These are phyloP conservation scores for Chlamydomonas incerta DNA, from an alignment of 139 green algal genomes.

Conservation along the genomic window DNA sequence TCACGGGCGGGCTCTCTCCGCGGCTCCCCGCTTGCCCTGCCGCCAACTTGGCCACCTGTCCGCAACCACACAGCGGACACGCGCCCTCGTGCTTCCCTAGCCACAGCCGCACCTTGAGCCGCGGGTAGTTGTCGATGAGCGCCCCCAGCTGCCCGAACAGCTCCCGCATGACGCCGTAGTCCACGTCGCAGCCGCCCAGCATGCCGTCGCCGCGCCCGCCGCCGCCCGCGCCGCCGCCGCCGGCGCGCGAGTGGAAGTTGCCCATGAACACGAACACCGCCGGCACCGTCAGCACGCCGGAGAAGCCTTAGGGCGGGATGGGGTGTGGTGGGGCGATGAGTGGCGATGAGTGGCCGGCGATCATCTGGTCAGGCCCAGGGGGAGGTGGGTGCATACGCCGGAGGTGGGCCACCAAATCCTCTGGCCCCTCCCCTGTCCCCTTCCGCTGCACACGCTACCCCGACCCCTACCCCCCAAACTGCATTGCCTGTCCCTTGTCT, in stretches of 20 bases:
- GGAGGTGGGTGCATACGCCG: no score
- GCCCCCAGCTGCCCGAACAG: constrained; percentile 79
- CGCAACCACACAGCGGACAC: no score
- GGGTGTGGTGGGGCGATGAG: background rate
- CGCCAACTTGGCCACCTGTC: no score
- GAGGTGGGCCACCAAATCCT: background rate
- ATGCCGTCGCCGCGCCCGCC: background rate
- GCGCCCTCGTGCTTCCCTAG: no score
- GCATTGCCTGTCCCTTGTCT: no score
- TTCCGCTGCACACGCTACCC: background rate
- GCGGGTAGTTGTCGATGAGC: constrained; percentile 74
- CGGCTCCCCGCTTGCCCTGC: no score
- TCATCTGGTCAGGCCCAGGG: background rate
- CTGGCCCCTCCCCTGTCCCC: background rate
- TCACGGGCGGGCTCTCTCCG: no score
- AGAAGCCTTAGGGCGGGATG: constrained; percentile 67
- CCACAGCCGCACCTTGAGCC: constrained; percentile 59
- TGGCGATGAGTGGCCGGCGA: no score
- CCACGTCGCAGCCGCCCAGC: constrained; percentile 26
- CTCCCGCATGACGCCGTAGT: constrained; percentile 62
- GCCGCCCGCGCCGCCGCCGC: constrained; percentile 1
- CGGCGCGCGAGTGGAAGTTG: constrained; percentile 81
- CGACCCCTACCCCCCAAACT: no score
- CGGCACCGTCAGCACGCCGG: constrained; percentile 71
- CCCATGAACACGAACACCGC: constrained; percentile 89